Conservation (phyloP, 257 asterid species). For the Ilex asprella region DNA sequence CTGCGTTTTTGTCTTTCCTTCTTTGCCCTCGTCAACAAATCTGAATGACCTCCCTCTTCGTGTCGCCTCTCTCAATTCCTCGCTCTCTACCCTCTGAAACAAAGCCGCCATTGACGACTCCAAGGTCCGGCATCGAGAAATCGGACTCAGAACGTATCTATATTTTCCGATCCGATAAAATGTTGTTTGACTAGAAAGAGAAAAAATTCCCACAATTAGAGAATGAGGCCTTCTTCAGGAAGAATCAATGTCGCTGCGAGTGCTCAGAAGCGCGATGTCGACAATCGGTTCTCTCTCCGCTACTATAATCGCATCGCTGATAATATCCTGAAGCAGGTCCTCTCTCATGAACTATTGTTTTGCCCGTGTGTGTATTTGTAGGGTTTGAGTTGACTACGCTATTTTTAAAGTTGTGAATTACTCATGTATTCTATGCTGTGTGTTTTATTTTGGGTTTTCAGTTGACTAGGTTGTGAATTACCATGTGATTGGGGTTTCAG, state of each 20-base stretch:
- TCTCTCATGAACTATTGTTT: neutral
- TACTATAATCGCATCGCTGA: slow-evolving; percentile 71
- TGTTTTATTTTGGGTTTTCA: too few species aligned
- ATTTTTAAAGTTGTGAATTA: neutral
- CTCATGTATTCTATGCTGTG: too few species aligned
- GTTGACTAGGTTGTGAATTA: too few species aligned
- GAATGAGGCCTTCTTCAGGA: slow-evolving; percentile 18
- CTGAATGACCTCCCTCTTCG: too few species aligned
- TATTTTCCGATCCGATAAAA: too few species aligned
- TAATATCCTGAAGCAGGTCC: slow-evolving; percentile 77
- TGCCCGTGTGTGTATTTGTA: slow-evolving; percentile 2
- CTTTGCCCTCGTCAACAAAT: too few species aligned
- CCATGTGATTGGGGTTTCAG: neutral
- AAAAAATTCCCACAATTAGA: neutral
- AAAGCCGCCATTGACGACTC: too few species aligned
- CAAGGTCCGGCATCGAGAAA: too few species aligned
- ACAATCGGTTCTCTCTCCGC: slow-evolving; percentile 54
- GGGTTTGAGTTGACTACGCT: neutral
- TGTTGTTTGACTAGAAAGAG: neutral
- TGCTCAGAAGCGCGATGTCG: slow-evolving; percentile 64
- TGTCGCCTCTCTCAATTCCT: too few species aligned
- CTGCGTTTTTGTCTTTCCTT: too few species aligned
- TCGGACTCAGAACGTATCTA: too few species aligned
- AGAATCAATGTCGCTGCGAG: slow-evolving; percentile 53
- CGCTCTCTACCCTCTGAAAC: too few species aligned